Evolutionary conservation across 1,139 yeast species (phyloP).

Genomic region (Pichia sp.): DNA sequence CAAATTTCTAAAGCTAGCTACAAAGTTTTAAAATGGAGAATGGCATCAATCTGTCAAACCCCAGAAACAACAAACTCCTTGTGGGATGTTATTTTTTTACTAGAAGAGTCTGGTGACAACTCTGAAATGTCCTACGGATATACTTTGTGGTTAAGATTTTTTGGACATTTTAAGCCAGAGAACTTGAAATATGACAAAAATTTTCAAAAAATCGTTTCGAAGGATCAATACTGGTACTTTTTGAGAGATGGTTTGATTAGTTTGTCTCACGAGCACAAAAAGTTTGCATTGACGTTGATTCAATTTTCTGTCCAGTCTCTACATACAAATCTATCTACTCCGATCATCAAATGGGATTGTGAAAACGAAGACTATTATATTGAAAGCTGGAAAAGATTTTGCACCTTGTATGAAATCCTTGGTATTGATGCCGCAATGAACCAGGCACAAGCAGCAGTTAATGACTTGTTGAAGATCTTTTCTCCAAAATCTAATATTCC

Average conservation of each 20-base stretch:
- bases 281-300: constrained; percentile 62
- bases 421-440: constrained; percentile 83
- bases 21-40: constrained; percentile 44
- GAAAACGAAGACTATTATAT: constrained; percentile 29
- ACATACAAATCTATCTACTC: constrained; percentile 33
- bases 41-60: constrained; percentile 27
- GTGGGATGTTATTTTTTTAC: constrained; percentile 41
- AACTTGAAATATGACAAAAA: constrained; percentile 17
- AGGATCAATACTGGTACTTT: constrained; percentile 48
- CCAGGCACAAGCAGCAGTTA: constrained; percentile 73
- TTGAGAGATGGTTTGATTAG: constrained; percentile 54
- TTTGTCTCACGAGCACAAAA: constrained; percentile 60
- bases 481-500: constrained; percentile 48
- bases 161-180: constrained; percentile 27
- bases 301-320: constrained; percentile 52
- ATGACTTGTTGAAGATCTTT: constrained; percentile 54
- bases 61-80: constrained; percentile 26
- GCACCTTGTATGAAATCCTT: constrained; percentile 69
- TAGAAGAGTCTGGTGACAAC: constrained; percentile 30
- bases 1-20: constrained; percentile 32
- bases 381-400: constrained; percentile 63
- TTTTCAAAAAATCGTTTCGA: constrained; percentile 33
- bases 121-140: constrained; percentile 39
- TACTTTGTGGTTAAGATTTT: constrained; percentile 50
- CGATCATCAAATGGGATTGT: constrained; percentile 43